phyloP scores from a whole-genome alignment of 2,329 filamentous ascomycete genomes.

The Elsinoe ampelina region DNA sequence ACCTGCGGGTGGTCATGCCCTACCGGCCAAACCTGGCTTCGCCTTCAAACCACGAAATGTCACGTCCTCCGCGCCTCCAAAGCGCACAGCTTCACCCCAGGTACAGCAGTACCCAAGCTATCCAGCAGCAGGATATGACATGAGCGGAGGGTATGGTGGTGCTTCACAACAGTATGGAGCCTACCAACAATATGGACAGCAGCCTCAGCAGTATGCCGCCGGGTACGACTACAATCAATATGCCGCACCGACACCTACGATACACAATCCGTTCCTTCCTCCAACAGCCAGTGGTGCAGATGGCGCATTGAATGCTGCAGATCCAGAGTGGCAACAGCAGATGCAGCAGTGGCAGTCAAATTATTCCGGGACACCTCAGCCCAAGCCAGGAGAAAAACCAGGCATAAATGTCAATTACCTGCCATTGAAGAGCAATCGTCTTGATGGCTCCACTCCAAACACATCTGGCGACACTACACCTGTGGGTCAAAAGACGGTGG shows the following conservation, averaged over 20 bases:
- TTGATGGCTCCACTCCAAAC: constrained; percentile 8
- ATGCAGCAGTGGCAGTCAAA: constrained; percentile 93
- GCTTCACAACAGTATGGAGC: constrained; percentile 3
- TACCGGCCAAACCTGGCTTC: constrained; percentile 32
- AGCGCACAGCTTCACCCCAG: not conserved
- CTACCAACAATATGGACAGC: constrained; percentile 32
- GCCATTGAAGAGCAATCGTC: constrained; percentile 15
- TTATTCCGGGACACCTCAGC: constrained; percentile 41
- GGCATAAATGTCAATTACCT: constrained; percentile 25
- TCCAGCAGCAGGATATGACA: constrained; percentile 5
- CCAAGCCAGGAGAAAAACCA: constrained; percentile 21
- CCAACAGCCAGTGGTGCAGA: constrained; percentile 36
- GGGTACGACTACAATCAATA: constrained; percentile 21
- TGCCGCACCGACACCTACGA: constrained; percentile 48
- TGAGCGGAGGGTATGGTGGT: constrained; percentile 13
- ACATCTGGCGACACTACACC: constrained; percentile 34
- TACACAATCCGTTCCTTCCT: constrained; percentile 67
- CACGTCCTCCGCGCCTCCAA: constrained; percentile 28
- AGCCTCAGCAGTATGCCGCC: constrained; percentile 33
- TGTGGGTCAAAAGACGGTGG: constrained; percentile 64
- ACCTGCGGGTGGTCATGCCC: constrained; percentile 15
- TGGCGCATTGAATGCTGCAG: constrained; percentile 30
- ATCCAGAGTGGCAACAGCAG: constrained; percentile 80
- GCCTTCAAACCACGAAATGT: constrained; percentile 54
- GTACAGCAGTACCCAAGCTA: constrained; percentile 3